phyloP scores from a whole-genome alignment of 139 green algal genomes.

The Chlamydomonas sphaeroides region DNA sequence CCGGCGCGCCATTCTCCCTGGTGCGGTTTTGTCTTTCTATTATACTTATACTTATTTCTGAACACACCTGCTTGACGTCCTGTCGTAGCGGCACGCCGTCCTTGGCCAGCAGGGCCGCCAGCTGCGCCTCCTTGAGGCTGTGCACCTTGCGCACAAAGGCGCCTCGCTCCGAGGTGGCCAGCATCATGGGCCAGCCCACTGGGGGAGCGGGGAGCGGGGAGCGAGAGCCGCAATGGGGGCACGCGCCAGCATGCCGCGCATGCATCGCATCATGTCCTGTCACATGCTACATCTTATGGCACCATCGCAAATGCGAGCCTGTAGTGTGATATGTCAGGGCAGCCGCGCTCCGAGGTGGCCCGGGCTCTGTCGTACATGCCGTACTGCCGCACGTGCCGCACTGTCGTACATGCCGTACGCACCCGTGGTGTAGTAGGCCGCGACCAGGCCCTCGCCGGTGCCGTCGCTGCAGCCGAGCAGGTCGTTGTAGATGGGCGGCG shows the following conservation, averaged over 20 bases:
- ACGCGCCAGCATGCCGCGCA: too few species aligned
- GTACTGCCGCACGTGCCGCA: too few species aligned
- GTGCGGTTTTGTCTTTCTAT: neutral
- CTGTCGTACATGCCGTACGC: too few species aligned
- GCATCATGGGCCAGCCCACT: slow-evolving; percentile 36
- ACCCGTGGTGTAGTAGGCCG: slow-evolving; percentile 30
- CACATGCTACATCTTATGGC: too few species aligned
- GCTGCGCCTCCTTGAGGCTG: slow-evolving; percentile 1
- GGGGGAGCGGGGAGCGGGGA: neutral
- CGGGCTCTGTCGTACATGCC: too few species aligned
- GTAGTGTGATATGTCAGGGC: too few species aligned
- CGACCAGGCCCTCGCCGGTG: slow-evolving; percentile 27
- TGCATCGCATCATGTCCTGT: too few species aligned
- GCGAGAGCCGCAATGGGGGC: too few species aligned
- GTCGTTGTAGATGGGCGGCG: slow-evolving; percentile 19
- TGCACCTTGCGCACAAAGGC: slow-evolving; percentile 27
- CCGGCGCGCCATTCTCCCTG: too few species aligned
- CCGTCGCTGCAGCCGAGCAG: slow-evolving; percentile 34
- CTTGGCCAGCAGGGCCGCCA: slow-evolving; percentile 1
- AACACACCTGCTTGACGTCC: slow-evolving; percentile 34
- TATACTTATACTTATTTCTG: neutral
- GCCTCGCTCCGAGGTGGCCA: slow-evolving; percentile 4
- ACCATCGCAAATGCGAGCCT: too few species aligned
- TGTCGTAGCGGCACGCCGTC: slow-evolving; percentile 22
- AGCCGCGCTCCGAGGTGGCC: too few species aligned